A percentile compares a stretch with the other conserved stretches of the same genome.
Conservation (phyloP, 208 protist genomes). For the Trypanosoma rangeli region DNA sequence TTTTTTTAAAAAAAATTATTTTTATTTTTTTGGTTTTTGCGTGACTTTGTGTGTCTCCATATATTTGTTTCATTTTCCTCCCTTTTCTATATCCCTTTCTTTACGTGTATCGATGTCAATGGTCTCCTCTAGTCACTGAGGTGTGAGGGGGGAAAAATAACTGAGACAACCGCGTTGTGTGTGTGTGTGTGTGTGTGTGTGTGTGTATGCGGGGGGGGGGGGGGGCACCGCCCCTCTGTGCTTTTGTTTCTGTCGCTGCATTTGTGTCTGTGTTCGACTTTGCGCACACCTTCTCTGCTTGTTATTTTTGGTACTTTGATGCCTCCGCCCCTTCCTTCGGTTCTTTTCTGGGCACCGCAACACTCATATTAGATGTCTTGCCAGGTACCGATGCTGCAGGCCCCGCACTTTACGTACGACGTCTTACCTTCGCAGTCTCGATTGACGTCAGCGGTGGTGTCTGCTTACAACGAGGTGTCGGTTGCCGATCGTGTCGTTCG, state of each 20-base stretch:
- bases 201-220: neutral
- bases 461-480: slow-evolving; percentile 26
- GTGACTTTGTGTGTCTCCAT: too few relatives aligned
- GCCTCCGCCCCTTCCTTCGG: neutral
- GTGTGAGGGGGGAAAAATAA: neutral
- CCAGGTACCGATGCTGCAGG: neutral
- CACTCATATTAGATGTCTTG: neutral
- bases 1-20: too few relatives aligned
- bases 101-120: neutral
- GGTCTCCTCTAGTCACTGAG: neutral
- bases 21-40: too few relatives aligned
- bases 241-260: neutral
- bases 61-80: slow-evolving; percentile 9
- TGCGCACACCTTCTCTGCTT: neutral
- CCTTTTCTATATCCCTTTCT: slow-evolving; percentile 9
- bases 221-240: neutral
- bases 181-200: slow-evolving; percentile 20
- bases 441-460: neutral
- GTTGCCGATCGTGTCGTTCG: slow-evolving; percentile 50
- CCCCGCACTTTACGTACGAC: slow-evolving; percentile 16
- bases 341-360: neutral
- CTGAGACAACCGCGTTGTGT: neutral
- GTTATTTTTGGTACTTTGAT: neutral
- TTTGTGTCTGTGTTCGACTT: neutral
- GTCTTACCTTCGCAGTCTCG: neutral